Evolutionary conservation across 768 basidiomycete species (phyloP).

Genomic region (Amanita molliuscula): DNA sequence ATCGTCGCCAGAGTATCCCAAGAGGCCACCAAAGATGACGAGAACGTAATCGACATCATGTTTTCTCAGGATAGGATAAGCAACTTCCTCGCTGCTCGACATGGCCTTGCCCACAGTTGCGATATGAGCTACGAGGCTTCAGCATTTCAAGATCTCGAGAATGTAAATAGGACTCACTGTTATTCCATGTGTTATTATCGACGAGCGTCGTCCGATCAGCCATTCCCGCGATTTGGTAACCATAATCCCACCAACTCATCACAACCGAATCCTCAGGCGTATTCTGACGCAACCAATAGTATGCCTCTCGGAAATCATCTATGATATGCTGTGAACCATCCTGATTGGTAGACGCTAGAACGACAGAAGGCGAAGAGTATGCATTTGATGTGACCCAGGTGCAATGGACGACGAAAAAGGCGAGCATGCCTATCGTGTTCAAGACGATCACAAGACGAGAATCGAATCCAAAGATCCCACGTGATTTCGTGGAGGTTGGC

Average conservation of each 20-base stretch:
- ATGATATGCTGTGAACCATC: slow-evolving; percentile 94
- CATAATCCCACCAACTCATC: slow-evolving; percentile 99
- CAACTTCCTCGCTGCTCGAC: slow-evolving; percentile 87
- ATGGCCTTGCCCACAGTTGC: slow-evolving; percentile 99
- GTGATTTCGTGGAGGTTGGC: slow-evolving; percentile 19
- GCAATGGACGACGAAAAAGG: slow-evolving; percentile 92
- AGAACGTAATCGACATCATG: slow-evolving; percentile 98
- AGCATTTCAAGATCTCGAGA: not conserved
- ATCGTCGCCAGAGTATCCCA: slow-evolving; percentile 97
- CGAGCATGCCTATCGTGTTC: slow-evolving; percentile 67
- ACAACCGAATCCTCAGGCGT: slow-evolving; percentile 87
- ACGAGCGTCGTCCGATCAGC: slow-evolving; percentile 93
- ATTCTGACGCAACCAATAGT: slow-evolving; percentile 97
- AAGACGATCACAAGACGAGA: slow-evolving; percentile 66
- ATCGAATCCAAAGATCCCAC: slow-evolving; percentile 80
- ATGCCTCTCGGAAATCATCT: slow-evolving; percentile 98
- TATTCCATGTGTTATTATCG: slow-evolving; percentile 99
- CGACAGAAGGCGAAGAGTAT: slow-evolving; percentile 97
- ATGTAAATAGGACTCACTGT: slow-evolving; percentile 51
- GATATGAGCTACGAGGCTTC: slow-evolving; percentile 66
- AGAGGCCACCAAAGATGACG: slow-evolving; percentile 91
- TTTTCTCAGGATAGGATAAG: slow-evolving; percentile 93
- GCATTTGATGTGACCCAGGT: slow-evolving; percentile 93
- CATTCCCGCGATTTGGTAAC: slow-evolving; percentile 99
- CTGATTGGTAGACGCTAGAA: slow-evolving; percentile 64